Evolutionary conservation across 202 grass and related monocot genomes (phyloP).

Genomic region (Alloteropsis angusta): DNA sequence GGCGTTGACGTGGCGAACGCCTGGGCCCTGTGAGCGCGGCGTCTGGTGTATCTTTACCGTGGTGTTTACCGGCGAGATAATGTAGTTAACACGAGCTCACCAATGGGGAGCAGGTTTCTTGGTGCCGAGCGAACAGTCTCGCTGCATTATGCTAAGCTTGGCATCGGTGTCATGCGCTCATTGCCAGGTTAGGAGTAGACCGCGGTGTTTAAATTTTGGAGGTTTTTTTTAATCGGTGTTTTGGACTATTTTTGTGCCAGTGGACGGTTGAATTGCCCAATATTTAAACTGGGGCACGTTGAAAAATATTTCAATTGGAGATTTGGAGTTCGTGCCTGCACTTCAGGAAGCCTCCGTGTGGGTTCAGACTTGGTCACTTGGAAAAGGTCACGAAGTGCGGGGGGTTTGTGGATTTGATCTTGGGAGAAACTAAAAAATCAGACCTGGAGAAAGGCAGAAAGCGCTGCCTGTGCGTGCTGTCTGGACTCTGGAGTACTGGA

Average conservation of each 20-base stretch:
- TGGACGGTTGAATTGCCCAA: background rate
- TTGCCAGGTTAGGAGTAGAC: constrained; percentile 4
- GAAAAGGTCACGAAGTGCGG: background rate
- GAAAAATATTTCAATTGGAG: no score
- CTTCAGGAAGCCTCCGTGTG: background rate
- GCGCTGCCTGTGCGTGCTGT: background rate
- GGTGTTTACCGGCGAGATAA: background rate
- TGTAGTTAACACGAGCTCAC: background rate
- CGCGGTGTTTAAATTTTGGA: background rate
- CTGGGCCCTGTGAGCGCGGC: background rate
- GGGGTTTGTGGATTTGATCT: constrained; percentile 1
- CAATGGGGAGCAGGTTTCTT: background rate
- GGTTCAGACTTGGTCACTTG: background rate
- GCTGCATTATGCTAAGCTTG: background rate
- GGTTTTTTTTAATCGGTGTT: no score
- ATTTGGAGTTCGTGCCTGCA: background rate
- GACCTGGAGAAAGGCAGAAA: background rate
- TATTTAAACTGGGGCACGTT: background rate
- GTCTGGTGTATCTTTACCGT: background rate
- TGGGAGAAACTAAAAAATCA: background rate
- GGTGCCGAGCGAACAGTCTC: background rate
- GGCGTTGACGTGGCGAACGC: background rate
- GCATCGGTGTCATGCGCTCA: background rate
- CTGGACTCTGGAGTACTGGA: background rate
- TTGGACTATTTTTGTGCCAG: background rate